Evolutionary conservation across 306 rosid genomes (phyloP), one percentile per base, ranked within the genome.

Genomic region (Gleditsia sinensis): DNA sequence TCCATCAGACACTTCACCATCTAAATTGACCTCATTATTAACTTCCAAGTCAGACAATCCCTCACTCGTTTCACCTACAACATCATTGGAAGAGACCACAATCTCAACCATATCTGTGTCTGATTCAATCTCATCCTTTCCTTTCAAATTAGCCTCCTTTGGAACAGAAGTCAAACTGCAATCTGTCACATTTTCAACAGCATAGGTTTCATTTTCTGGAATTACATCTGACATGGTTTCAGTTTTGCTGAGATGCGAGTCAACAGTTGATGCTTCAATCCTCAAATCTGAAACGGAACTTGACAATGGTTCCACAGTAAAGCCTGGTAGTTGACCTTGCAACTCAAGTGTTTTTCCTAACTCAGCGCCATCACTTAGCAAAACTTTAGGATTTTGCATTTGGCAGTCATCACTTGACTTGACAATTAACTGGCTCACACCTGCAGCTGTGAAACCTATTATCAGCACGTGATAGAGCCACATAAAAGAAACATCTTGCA

Each of bases 371-470:
- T 80, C 71, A 37, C 34, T 64, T 69, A 34, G 75, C 25, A 48
- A 61, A 74, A 24, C 79, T 78, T 71, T 57, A 33, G 74, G 79
- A 68, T 40, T 78, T 69, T 78, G 78, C 63, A 59, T 56, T 48
- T 78, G 83, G 83, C 51, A 27, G 48, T 37, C 80, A 45, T 69
- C 75, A 43, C 67, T 55, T 64, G 83, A 68, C 72, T 77, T 60
- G 46, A 24, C 80, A 59, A 40, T 67, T 25, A 67, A 56, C 37
- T 71, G 49, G 75, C 75, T 76, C 54, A 3, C 39, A 62, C 78
- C 90, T 72, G 83, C 82, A 82, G 69, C 79, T 75, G 84, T 32
- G 62, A 49, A 83, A 49, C 43, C 11, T 27, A 67, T 32, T 56
- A 79, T 60, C 9, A 76, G 64, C 46, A 23, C 74, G 54, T 2